A percentile compares a stretch with the other conserved stretches of the same genome.
phyloP scores from a whole-genome alignment of 129 eudicot genomes.

The Rutidosis leptorrhynchoides region DNA sequence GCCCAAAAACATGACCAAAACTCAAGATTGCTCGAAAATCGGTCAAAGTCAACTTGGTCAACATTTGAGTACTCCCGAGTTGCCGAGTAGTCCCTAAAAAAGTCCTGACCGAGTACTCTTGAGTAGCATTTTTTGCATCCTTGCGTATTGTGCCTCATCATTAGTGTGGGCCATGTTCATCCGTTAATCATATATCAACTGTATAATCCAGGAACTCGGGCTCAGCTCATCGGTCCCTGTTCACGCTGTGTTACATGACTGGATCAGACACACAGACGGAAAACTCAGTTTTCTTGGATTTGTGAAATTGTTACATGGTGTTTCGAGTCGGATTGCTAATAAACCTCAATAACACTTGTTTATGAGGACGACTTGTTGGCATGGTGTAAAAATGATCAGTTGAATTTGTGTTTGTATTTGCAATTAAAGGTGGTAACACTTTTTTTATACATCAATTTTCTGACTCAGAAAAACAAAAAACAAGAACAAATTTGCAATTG shows the following conservation, averaged over 20 bases:
- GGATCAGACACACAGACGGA: conserved; percentile 98
- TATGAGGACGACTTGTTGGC: neutral
- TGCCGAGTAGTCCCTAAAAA: too few relatives aligned
- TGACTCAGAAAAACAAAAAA: conserved; percentile 22
- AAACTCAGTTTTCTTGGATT: conserved; percentile 96
- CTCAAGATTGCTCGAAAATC: too few relatives aligned
- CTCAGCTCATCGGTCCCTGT: conserved; percentile 87
- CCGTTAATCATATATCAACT: neutral
- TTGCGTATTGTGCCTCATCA: neutral
- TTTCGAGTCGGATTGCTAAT: conserved; percentile 58
- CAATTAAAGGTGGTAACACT: conserved; percentile 44
- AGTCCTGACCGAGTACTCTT: too few relatives aligned
- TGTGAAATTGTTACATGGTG: conserved; percentile 82
- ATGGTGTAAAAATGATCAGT: conserved; percentile 28
- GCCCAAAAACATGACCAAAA: too few relatives aligned
- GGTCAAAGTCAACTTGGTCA: too few relatives aligned
- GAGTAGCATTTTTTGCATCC: too few relatives aligned
- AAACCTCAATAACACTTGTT: conserved; percentile 52
- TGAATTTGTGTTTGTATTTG: conserved; percentile 31
- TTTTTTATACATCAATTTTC: conserved; percentile 24
- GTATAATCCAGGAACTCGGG: conserved; percentile 74
- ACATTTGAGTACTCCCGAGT: too few relatives aligned
- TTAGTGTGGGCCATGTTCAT: neutral
- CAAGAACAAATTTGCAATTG: conserved; percentile 37
- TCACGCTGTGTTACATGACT: conserved; percentile 84